A percentile compares a stretch with the other conserved stretches of the same genome.
Conservation (phyloP, 2,329 filamentous ascomycete genomes). For the Tolypocladium album region DNA sequence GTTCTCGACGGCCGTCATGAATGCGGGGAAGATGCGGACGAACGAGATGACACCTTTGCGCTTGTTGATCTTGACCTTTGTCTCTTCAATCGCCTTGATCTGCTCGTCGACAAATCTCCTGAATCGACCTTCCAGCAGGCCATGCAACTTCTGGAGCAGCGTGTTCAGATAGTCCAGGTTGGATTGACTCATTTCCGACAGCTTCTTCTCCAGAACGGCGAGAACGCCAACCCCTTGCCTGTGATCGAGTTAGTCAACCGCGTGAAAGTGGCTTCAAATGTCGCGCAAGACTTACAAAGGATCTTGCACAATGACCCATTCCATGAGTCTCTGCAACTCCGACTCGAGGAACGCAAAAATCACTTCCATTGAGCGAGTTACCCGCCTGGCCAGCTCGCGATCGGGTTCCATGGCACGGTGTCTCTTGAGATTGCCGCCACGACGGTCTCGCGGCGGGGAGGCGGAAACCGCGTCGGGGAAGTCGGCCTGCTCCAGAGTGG, state of each 20-base stretch:
- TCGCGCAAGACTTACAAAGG: constrained; percentile 54
- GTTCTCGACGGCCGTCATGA: constrained; percentile 73
- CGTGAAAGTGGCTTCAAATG: not conserved
- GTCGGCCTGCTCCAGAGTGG: constrained; percentile 70
- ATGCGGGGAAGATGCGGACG: constrained; percentile 84
- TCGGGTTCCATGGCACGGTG: constrained; percentile 81
- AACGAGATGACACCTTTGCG: constrained; percentile 93
- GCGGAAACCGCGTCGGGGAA: constrained; percentile 71
- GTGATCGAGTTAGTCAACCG: constrained; percentile 6
- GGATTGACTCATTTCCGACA: constrained; percentile 71
- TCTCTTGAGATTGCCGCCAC: constrained; percentile 60
- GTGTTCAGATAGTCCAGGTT: constrained; percentile 87
- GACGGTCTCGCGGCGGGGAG: constrained; percentile 54
- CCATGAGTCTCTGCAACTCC: constrained; percentile 69
- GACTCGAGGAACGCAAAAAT: constrained; percentile 74
- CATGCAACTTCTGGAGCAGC: constrained; percentile 68
- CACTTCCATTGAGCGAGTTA: constrained; percentile 81
- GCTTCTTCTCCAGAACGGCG: constrained; percentile 67
- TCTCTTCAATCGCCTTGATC: constrained; percentile 91
- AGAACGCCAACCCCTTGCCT: constrained; percentile 87
- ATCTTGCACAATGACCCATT: constrained; percentile 74
- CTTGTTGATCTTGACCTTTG: constrained; percentile 98
- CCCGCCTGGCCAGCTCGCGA: constrained; percentile 69
- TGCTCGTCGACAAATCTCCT: constrained; percentile 89
- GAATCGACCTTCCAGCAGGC: constrained; percentile 64